phyloP scores from a whole-genome alignment of 1,284 basidiomycete species.

The Inonotus obliquus region DNA sequence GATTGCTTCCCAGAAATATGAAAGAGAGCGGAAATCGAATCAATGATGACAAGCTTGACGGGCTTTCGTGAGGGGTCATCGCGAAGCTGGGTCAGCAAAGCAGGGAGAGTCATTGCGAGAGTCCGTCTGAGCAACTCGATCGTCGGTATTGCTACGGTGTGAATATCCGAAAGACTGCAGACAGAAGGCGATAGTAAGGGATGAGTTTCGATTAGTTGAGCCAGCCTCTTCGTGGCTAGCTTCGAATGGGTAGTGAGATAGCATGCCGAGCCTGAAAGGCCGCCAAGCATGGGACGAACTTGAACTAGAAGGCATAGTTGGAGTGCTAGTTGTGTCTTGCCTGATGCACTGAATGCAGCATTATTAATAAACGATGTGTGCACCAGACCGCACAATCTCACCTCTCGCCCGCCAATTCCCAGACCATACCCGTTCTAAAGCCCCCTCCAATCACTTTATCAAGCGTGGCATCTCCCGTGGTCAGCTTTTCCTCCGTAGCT shows the following conservation, averaged over 20 bases:
- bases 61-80: constrained; percentile 38
- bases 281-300: constrained; percentile 48
- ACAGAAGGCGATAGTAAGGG: constrained; percentile 40
- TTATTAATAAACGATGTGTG: background rate
- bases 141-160: constrained; percentile 55
- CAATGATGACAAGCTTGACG: constrained; percentile 71
- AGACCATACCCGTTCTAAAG: constrained; percentile 69
- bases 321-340: constrained; percentile 83
- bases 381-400: constrained; percentile 29
- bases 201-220: constrained; percentile 50
- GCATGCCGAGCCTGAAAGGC: constrained; percentile 57
- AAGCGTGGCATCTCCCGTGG: constrained; percentile 65
- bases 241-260: constrained; percentile 73
- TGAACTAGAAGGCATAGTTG: constrained; percentile 76
- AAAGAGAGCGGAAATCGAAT: constrained; percentile 79
- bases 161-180: constrained; percentile 61
- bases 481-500: constrained; percentile 42
- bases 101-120: constrained; percentile 59
- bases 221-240: constrained; percentile 64
- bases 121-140: constrained; percentile 64
- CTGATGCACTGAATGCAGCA: constrained; percentile 60
- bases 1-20: constrained; percentile 53
- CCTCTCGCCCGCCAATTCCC: constrained; percentile 88
- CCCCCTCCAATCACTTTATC: constrained; percentile 73
- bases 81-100: constrained; percentile 42